A percentile compares a stretch with the other conserved stretches of the same genome.
Conservation (phyloP, 345 rosid species). For the Populus davidiana region DNA sequence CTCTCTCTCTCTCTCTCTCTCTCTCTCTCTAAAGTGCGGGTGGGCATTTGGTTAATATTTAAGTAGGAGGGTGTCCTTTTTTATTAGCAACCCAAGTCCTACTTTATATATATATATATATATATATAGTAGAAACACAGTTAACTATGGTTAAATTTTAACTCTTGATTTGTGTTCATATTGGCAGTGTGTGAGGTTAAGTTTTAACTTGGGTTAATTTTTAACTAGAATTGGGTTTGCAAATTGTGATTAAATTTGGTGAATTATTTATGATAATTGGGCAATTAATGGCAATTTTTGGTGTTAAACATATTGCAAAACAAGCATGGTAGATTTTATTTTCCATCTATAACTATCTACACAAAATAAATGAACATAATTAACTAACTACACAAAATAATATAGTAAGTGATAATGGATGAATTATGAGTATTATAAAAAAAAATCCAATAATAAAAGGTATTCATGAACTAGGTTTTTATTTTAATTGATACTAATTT, state of each 20-base stretch:
- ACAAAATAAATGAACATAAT: neutral
- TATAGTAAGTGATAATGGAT: neutral
- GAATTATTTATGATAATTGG: neutral
- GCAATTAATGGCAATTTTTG: too few relatives aligned
- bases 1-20: neutral
- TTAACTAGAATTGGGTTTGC: neutral
- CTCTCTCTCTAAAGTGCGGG: conserved; percentile 9
- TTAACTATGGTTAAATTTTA: conserved; percentile 4
- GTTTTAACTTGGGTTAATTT: neutral
- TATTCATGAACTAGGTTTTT: too few relatives aligned
- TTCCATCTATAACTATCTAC: neutral
- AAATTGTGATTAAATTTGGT: neutral
- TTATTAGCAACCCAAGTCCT: neutral
- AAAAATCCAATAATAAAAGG: too few relatives aligned
- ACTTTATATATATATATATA: neutral
- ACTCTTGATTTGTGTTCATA: conserved; percentile 4
- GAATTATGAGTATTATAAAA: neutral
- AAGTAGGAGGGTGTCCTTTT: neutral
- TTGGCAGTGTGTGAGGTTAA: neutral
- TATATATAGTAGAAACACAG: neutral
- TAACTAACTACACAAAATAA: neutral
- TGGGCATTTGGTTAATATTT: conserved; percentile 3
- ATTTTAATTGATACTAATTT: too few relatives aligned
- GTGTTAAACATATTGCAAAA: neutral
- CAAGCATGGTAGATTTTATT: neutral